These are phyloP conservation scores for Geranomyces variabilis DNA, from an alignment of 192 early-diverging fungal species.

Conservation along the genomic window DNA sequence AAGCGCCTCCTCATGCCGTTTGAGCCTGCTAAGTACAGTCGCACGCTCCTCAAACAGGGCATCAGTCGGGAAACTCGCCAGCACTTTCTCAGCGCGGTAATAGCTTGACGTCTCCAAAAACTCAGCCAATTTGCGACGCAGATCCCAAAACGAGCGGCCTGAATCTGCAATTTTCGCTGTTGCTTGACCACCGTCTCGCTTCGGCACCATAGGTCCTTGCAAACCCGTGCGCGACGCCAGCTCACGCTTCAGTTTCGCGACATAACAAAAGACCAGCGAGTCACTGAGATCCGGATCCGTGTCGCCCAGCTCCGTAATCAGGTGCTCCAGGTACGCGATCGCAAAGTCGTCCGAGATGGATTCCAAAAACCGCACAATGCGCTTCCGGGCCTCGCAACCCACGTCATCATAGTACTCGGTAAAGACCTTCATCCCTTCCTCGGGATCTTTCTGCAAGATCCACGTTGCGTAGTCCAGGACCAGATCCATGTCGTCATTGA, in stretches of 20 bases:
- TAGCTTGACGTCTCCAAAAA: constrained; percentile 72
- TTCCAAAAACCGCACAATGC: constrained; percentile 69
- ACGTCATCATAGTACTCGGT: constrained; percentile 54
- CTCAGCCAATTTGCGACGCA: constrained; percentile 54
- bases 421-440: constrained; percentile 70
- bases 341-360: constrained; percentile 66
- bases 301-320: constrained; percentile 74
- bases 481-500: constrained; percentile 72
- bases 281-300: constrained; percentile 76
- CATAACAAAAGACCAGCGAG: constrained; percentile 76
- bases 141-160: constrained; percentile 30
- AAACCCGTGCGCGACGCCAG: constrained; percentile 17
- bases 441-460: constrained; percentile 70
- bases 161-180: neutral
- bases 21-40: constrained; percentile 77
- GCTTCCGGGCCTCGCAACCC: constrained; percentile 22
- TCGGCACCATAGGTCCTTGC: constrained; percentile 34
- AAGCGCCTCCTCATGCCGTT: constrained; percentile 85
- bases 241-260: constrained; percentile 63
- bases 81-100: constrained; percentile 77
- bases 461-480: constrained; percentile 82
- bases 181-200: neutral
- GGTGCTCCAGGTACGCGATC: constrained; percentile 78
- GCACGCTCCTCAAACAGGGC: constrained; percentile 82
- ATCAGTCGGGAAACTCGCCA: constrained; percentile 75